These are phyloP conservation scores for Diaporthe citriasiana DNA, from an alignment of 2,329 filamentous ascomycete genomes.

Conservation along the genomic window DNA sequence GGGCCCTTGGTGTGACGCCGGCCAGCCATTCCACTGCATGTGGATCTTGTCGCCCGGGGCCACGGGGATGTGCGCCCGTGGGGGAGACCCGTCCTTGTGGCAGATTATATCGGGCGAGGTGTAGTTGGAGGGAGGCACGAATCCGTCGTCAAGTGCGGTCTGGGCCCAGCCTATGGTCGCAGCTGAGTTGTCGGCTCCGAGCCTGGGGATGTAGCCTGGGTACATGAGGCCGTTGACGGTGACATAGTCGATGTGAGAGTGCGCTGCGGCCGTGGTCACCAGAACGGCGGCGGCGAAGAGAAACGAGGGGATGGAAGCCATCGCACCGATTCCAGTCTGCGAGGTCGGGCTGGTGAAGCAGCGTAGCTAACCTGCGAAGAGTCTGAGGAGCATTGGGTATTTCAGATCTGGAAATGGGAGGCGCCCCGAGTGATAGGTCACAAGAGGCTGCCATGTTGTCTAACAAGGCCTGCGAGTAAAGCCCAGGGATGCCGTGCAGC, in stretches of 20 bases:
- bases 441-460: background rate
- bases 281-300: background rate
- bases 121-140: constrained; percentile 63
- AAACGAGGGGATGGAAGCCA: background rate
- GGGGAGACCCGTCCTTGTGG: constrained; percentile 69
- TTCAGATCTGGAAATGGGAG: background rate
- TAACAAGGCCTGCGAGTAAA: background rate
- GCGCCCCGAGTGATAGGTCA: background rate
- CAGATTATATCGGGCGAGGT: constrained; percentile 69
- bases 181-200: constrained; percentile 42
- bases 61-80: constrained; percentile 65
- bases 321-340: background rate
- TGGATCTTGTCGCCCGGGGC: constrained; percentile 68
- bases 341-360: background rate
- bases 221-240: constrained; percentile 62
- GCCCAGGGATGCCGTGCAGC: background rate
- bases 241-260: constrained; percentile 52
- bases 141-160: constrained; percentile 65
- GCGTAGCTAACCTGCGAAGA: background rate
- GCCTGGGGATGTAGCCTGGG: constrained; percentile 55
- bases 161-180: constrained; percentile 67
- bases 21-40: constrained; percentile 75
- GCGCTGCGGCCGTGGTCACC: constrained; percentile 40
- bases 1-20: constrained; percentile 63
- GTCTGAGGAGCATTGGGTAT: background rate